Percentiles rank a stretch among this genome's conserved stretches.
Conservation (phyloP, 495 filamentous ascomycete species). For the Podospora bellae-mahoneyi region DNA sequence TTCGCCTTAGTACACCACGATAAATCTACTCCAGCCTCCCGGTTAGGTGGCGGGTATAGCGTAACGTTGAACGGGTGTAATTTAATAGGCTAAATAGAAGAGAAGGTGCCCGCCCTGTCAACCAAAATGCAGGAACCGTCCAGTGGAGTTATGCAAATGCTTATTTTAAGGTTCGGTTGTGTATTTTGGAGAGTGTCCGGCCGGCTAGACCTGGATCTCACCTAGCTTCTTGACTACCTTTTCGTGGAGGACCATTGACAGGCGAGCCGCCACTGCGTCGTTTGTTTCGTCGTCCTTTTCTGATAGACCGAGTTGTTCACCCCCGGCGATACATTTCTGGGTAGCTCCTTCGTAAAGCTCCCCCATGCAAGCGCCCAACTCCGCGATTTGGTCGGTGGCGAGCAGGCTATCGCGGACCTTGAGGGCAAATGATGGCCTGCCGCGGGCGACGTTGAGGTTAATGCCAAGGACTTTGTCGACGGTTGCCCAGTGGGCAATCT, state of each 20-base stretch:
- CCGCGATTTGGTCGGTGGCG: slow-evolving; percentile 26
- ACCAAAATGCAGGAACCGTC: background rate
- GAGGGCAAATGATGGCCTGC: slow-evolving; percentile 30
- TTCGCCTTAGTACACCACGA: background rate
- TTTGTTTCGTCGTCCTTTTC: slow-evolving; percentile 37
- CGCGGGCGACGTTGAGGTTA: slow-evolving; percentile 26
- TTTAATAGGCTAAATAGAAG: slow-evolving; percentile 23
- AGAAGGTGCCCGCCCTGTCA: background rate
- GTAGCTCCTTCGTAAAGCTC: slow-evolving; percentile 33
- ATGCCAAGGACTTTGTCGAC: slow-evolving; percentile 48
- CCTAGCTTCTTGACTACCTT: slow-evolving; percentile 38
- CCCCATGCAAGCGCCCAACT: slow-evolving; percentile 36
- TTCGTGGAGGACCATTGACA: slow-evolving; percentile 37
- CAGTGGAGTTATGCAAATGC: background rate
- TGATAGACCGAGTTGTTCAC: slow-evolving; percentile 26
- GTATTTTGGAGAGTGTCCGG: background rate
- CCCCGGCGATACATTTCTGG: slow-evolving; percentile 34
- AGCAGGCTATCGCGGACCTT: slow-evolving; percentile 31
- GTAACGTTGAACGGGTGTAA: slow-evolving; percentile 17
- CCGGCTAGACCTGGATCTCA: slow-evolving; percentile 29
- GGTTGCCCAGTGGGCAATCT: slow-evolving; percentile 52
- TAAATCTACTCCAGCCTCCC: background rate
- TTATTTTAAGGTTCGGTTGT: background rate
- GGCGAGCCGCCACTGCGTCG: slow-evolving; percentile 30
- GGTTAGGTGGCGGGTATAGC: slow-evolving; percentile 1